Evolutionary conservation across 768 basidiomycete species (phyloP).

Genomic region (Leccinum boreale): DNA sequence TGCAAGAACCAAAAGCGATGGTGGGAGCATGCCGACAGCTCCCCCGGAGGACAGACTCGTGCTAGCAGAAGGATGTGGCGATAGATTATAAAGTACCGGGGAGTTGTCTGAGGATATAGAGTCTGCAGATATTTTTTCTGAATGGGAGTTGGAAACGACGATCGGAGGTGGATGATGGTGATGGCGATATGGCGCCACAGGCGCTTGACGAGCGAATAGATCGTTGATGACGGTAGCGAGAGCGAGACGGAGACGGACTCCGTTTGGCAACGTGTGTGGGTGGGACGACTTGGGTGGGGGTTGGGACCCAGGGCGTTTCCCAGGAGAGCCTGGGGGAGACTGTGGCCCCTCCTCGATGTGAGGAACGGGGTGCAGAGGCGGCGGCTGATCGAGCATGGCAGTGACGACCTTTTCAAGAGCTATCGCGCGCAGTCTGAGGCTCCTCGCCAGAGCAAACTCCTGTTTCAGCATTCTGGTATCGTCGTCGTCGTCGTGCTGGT

Average conservation of each 20-base stretch:
- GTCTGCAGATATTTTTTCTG: constrained; percentile 24
- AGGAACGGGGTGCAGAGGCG: constrained; percentile 52
- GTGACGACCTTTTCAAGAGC: constrained; percentile 80
- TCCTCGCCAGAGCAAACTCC: constrained; percentile 60
- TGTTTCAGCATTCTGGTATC: constrained; percentile 54
- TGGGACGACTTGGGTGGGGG: constrained; percentile 34
- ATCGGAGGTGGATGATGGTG: constrained; percentile 36
- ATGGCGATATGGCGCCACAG: constrained; percentile 36
- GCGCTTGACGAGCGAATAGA: constrained; percentile 70
- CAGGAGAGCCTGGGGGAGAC: constrained; percentile 51
- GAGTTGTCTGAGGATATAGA: constrained; percentile 21
- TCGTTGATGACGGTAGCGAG: constrained; percentile 79
- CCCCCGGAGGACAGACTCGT: constrained; percentile 17
- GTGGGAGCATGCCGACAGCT: constrained; percentile 21
- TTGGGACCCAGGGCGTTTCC: constrained; percentile 28
- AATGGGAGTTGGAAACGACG: constrained; percentile 25
- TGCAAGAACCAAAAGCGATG: constrained; percentile 29
- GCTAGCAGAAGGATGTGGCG: constrained; percentile 23
- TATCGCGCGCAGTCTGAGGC: constrained; percentile 69
- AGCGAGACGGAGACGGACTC: constrained; percentile 73
- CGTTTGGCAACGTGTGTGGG: constrained; percentile 72
- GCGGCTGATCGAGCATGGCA: constrained; percentile 78
- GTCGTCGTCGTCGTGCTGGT: constrained; percentile 63
- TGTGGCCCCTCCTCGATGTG: constrained; percentile 47
- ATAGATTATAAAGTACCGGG: constrained; percentile 20